Evolutionary conservation across 139 green algal species (phyloP), one percentile per base, ranked within the genome.

Genomic region (Tetradesmus obliquus): DNA sequence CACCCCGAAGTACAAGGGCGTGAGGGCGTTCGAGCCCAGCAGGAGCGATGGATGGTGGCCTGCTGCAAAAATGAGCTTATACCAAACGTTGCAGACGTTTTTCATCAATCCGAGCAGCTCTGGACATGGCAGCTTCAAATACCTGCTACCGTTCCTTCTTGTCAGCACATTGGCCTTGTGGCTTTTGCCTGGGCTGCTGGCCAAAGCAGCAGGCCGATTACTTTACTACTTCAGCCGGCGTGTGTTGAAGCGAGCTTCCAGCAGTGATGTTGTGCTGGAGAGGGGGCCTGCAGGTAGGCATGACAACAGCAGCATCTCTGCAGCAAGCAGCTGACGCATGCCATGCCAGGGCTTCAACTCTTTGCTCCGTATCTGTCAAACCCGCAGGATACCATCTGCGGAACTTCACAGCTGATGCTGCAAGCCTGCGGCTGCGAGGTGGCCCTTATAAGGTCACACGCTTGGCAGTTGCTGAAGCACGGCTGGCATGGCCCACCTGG

Each of bases 401-500:
- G 2, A 55, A 62, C n/a, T 91, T 91, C 53, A 76, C 10, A 10
- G n/a, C 55, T 10, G 88, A 91, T n/a, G 9, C 79, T 2, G 19
- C 22, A 58, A 86, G 45, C n/a, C 79, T 91, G 62, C 79, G 58
- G 55, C 24, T 81, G 22, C 19, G 53, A 2, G 32, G 55, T 20
- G 88, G 24, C 5, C 88, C 79, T 12, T 86, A 55, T 45, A 1
- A 57, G 13, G 62, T 91, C 62, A 45, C n/a, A 13, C 54, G 24
- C 13, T 32, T 91, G 79, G 20, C 45, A 19, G 88, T 91, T 19
- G n/a, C 15, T 5, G 17, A 87, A 22, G 79, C 57, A 19, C 71
- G 85, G 79, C 60, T 91, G 2, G 15, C 53, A 22, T 91, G 88
- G 88, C 79, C 79, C 5, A 74, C 79, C 79, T 80, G 88, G 79